Evolutionary conservation across 208 protist genomes (phyloP).

Genomic region (Trypanosomatidae sp.): DNA sequence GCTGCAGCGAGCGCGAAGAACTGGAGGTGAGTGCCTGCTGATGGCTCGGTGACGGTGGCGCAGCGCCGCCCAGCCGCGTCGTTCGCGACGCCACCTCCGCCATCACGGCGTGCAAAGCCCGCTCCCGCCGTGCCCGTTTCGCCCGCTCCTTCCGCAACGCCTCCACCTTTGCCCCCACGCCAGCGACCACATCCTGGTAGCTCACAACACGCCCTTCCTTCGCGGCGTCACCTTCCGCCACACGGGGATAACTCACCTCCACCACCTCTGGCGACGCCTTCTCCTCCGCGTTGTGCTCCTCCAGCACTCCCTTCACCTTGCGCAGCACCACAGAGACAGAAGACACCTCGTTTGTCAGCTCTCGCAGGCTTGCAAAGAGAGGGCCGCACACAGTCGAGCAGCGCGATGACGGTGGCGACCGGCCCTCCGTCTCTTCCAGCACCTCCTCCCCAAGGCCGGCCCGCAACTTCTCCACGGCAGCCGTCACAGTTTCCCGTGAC

Average conservation of each 20-base stretch:
- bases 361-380: constrained; percentile 10
- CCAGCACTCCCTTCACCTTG: constrained; percentile 14
- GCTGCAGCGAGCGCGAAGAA: no score
- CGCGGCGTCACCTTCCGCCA: not conserved
- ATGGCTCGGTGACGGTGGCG: no score
- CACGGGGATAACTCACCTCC: constrained; percentile 8
- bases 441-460: constrained; percentile 3
- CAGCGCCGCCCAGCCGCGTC: no score
- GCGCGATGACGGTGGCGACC: constrained; percentile 5
- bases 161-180: constrained; percentile 20
- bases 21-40: no score
- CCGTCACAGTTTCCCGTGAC: constrained; percentile 6
- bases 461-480: constrained; percentile 14
- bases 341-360: constrained; percentile 13
- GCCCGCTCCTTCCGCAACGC: constrained; percentile 19
- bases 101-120: no score
- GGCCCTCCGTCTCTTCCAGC: not conserved
- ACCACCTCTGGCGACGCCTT: not conserved
- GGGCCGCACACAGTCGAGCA: constrained; percentile 18
- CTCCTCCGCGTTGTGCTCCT: constrained; percentile 21
- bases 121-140: no score
- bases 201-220: not conserved
- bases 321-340: constrained; percentile 9
- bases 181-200: constrained; percentile 27
- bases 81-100: no score